A percentile compares a stretch with the other conserved stretches of the same genome.
These are phyloP conservation scores for Leptomonas pyrrhocoris DNA, from an alignment of 208 protist species.

Conservation along the genomic window DNA sequence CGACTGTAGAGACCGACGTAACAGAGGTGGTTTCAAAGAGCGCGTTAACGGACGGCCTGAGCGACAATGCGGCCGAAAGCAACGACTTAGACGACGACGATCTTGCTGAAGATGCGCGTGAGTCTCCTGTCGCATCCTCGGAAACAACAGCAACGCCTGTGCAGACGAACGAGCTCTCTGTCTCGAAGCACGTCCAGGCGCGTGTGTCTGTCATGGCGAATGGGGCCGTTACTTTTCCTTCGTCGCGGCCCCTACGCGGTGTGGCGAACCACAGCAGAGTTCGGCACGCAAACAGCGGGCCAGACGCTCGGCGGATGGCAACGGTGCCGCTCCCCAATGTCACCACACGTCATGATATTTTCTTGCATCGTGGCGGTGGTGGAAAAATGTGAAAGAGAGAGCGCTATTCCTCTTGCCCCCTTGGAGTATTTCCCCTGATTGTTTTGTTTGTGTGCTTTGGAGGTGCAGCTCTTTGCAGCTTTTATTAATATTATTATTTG, in stretches of 20 bases:
- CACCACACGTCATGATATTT: constrained; percentile 30
- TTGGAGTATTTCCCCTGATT: no score
- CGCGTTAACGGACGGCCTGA: neutral
- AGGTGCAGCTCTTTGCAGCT: no score
- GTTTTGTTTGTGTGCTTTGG: no score
- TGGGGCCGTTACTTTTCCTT: neutral
- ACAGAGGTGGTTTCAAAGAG: neutral
- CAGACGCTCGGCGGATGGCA: constrained; percentile 22
- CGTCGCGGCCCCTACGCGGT: neutral
- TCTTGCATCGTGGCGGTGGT: constrained; percentile 5
- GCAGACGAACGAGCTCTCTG: neutral
- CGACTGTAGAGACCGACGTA: no score
- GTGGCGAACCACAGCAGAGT: neutral
- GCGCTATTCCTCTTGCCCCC: neutral
- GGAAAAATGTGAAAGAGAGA: neutral
- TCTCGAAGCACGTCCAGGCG: neutral
- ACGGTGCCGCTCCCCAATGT: constrained; percentile 33
- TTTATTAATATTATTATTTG: no score
- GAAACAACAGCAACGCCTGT: neutral
- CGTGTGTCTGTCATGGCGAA: neutral
- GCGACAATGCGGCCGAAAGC: neutral
- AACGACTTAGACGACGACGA: constrained; percentile 1
- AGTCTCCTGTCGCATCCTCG: neutral
- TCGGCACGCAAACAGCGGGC: constrained; percentile 1
- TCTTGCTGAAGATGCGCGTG: neutral